Conservation (phyloP, 257 asterid genomes). For the Solanum medicagineum region DNA sequence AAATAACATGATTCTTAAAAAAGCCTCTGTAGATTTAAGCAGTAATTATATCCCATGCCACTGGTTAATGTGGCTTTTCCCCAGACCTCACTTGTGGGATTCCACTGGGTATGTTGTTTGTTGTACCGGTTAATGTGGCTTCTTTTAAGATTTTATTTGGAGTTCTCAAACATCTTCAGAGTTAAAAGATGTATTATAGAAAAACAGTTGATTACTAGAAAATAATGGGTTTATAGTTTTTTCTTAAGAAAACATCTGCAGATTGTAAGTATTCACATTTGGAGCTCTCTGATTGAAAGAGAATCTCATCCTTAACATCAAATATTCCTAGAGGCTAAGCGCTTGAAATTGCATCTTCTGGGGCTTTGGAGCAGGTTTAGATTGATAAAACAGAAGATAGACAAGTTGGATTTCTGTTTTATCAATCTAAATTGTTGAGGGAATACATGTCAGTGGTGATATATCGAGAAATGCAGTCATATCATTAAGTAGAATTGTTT, state of each 20-base stretch:
- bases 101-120: too few relatives aligned
- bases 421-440: neutral
- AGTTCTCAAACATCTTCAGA: neutral
- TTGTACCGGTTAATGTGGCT: neutral
- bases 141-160: neutral
- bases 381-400: neutral
- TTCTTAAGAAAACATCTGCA: neutral
- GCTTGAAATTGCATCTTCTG: neutral
- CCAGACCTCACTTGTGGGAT: too few relatives aligned
- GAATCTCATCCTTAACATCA: neutral
- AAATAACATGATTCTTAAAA: neutral
- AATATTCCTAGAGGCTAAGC: neutral
- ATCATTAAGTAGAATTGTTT: constrained; percentile 2
- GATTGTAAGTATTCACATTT: neutral
- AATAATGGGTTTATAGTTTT: neutral
- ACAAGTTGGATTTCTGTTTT: neutral
- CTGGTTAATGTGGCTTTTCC: neutral
- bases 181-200: neutral
- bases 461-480: neutral
- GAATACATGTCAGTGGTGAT: neutral
- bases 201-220: neutral
- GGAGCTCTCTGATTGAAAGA: neutral
- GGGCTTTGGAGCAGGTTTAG: neutral
- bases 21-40: neutral
- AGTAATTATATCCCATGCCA: neutral